Conservation (phyloP, 2,329 filamentous ascomycete species). For the Exophiala mesophila region DNA sequence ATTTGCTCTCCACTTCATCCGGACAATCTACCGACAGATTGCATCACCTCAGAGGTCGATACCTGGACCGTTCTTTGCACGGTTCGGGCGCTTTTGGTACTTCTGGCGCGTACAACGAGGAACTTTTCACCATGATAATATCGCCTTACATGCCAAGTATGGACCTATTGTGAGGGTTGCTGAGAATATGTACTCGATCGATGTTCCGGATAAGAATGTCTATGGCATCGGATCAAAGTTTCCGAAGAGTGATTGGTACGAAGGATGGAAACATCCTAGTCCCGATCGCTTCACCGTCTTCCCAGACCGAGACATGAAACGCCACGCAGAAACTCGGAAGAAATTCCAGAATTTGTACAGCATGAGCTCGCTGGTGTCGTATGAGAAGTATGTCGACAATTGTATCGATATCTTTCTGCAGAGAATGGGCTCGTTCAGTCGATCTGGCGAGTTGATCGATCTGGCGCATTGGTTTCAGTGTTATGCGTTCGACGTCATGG, state of each 20-base stretch:
- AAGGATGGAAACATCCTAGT: conserved; percentile 63
- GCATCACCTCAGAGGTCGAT: not conserved
- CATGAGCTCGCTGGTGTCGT: conserved; percentile 12
- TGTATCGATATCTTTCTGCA: conserved; percentile 49
- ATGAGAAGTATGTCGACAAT: conserved; percentile 70
- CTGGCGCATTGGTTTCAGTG: conserved; percentile 34
- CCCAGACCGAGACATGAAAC: conserved; percentile 67
- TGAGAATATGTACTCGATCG: conserved; percentile 67
- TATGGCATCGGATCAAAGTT: conserved; percentile 80
- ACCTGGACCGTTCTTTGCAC: conserved; percentile 31
- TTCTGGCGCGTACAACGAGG: conserved; percentile 35
- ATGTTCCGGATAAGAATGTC: conserved; percentile 66
- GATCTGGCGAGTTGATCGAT: conserved; percentile 26
- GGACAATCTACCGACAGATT: not conserved
- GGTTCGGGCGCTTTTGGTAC: conserved; percentile 26
- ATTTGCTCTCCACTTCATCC: not conserved
- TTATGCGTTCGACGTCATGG: conserved; percentile 32
- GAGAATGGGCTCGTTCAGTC: conserved; percentile 29
- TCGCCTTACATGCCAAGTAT: conserved; percentile 12
- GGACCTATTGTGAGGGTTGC: conserved; percentile 60
- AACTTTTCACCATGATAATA: conserved; percentile 34
- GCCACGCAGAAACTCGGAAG: conserved; percentile 71
- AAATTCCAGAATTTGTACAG: conserved; percentile 61
- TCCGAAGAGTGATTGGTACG: conserved; percentile 52
- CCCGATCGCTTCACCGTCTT: conserved; percentile 41